Evolutionary conservation across 331 rosid genomes (phyloP).

Genomic region (Pyrus hybrid): DNA sequence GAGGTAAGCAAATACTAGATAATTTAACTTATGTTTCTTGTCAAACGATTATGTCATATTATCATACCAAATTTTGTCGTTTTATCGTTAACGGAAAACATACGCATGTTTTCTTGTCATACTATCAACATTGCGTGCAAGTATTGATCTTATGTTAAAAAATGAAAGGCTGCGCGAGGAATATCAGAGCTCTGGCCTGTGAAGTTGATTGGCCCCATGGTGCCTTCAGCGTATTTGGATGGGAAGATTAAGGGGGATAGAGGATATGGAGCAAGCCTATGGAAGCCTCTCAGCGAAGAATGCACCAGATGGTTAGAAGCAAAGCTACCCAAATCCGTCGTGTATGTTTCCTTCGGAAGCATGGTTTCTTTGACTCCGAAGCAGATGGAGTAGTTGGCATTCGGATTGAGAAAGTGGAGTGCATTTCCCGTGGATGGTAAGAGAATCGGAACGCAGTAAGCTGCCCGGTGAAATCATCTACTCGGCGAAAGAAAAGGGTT

Average conservation of each 20-base stretch:
- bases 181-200: slow-evolving; percentile 34
- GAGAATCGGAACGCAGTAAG: slow-evolving; percentile 37
- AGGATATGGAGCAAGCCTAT: slow-evolving; percentile 56
- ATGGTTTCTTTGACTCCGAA: slow-evolving; percentile 35
- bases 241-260: slow-evolving; percentile 50
- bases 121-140: background rate
- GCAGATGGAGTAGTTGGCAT: slow-evolving; percentile 48
- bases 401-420: slow-evolving; percentile 37
- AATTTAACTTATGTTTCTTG: too few relatives aligned
- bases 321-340: slow-evolving; percentile 33
- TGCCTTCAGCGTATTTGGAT: slow-evolving; percentile 60
- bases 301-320: slow-evolving; percentile 45
- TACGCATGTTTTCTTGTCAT: background rate
- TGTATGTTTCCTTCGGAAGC: slow-evolving; percentile 70
- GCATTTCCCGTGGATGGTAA: slow-evolving; percentile 57
- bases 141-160: too few relatives aligned
- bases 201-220: slow-evolving; percentile 64
- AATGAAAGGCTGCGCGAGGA: slow-evolving; percentile 28
- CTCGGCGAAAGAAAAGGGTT: slow-evolving; percentile 19
- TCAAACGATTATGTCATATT: too few relatives aligned
- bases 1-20: slow-evolving; percentile 18
- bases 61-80: too few relatives aligned
- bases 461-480: slow-evolving; percentile 37
- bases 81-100: background rate
- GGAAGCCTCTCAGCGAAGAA: slow-evolving; percentile 43